Conservation (phyloP, 2,329 filamentous ascomycete genomes). For the Phaeomoniella chlamydospora region DNA sequence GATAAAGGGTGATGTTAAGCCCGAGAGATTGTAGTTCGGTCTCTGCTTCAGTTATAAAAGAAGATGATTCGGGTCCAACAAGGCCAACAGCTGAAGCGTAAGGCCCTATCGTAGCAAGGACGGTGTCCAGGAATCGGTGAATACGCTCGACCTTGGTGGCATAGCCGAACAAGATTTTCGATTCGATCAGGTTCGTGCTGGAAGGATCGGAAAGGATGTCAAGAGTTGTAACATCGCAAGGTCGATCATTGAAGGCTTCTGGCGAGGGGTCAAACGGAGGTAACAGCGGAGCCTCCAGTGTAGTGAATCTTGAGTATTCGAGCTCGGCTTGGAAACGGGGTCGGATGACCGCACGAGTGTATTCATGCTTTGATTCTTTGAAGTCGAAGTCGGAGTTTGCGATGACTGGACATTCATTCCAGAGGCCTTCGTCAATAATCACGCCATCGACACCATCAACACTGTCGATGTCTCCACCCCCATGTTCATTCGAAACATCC, state of each 20-base stretch:
- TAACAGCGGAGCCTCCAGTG: not conserved
- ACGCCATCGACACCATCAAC: not conserved
- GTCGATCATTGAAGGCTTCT: not conserved
- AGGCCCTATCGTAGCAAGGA: not conserved
- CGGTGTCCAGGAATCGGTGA: not conserved
- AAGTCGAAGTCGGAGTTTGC: not conserved
- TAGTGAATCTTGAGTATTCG: not conserved
- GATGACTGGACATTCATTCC: not conserved
- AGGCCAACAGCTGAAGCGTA: not conserved
- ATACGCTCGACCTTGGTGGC: not conserved
- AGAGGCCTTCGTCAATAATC: not conserved
- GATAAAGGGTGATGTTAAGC: not conserved
- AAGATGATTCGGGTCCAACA: not conserved
- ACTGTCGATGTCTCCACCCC: not conserved
- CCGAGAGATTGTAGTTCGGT: not conserved
- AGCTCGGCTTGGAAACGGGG: not conserved
- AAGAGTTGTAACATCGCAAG: not conserved
- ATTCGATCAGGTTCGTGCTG: not conserved
- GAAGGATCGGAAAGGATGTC: not conserved
- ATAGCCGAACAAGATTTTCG: not conserved
- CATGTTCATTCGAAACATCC: not conserved
- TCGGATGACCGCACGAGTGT: not conserved
- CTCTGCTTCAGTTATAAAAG: not conserved
- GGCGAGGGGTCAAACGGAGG: not conserved
- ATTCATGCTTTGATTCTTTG: not conserved